These are phyloP conservation scores for Jackrogersella multiformis DNA, from an alignment of 495 filamentous ascomycete genomes.

Conservation along the genomic window DNA sequence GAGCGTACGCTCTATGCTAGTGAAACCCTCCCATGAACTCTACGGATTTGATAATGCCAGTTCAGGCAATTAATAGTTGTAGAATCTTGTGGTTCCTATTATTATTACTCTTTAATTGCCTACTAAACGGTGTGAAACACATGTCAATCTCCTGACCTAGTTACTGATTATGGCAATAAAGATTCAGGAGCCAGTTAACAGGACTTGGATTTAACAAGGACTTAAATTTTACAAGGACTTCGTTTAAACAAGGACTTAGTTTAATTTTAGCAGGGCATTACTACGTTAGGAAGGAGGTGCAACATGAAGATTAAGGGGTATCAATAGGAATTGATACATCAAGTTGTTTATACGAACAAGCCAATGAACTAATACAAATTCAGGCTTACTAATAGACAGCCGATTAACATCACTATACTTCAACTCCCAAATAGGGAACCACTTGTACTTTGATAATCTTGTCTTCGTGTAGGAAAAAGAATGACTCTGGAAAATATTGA, in stretches of 20 bases:
- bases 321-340: background rate
- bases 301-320: constrained; percentile 1
- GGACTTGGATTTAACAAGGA: too few relatives aligned
- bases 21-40: too few relatives aligned
- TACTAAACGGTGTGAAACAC: background rate
- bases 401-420: background rate
- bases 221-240: background rate
- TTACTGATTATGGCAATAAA: background rate
- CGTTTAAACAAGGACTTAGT: too few relatives aligned
- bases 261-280: background rate
- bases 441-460: background rate
- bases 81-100: background rate
- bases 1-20: too few relatives aligned
- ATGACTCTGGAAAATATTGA: constrained; percentile 11
- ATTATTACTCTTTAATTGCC: too few relatives aligned
- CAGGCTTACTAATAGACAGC: background rate
- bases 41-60: background rate
- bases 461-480: background rate
- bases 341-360: constrained; percentile 8
- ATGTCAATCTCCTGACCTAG: background rate
- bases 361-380: background rate
- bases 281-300: constrained; percentile 16
- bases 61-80: background rate
- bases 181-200: background rate
- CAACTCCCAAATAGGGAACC: background rate